Conservation (phyloP, 805 yeast species). For the Candida nanaspora region DNA sequence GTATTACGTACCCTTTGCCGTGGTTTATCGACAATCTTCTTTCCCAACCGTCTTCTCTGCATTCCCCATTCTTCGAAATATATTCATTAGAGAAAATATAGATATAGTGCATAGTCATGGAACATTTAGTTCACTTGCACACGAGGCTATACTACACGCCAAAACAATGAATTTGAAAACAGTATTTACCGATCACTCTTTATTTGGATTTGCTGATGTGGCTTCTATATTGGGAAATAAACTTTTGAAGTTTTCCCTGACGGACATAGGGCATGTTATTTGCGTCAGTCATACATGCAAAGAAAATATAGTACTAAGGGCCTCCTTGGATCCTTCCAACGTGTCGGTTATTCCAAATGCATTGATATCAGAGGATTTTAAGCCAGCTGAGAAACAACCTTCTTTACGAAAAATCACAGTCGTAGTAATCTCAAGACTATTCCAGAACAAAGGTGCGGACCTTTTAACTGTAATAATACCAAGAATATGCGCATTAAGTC, state of each 20-base stretch:
- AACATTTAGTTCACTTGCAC: slow-evolving; percentile 76
- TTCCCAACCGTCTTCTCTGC: slow-evolving; percentile 86
- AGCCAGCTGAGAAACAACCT: slow-evolving; percentile 33
- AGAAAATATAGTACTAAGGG: slow-evolving; percentile 88
- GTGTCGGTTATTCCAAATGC: slow-evolving; percentile 97
- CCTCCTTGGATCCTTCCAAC: slow-evolving; percentile 65
- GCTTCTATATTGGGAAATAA: slow-evolving; percentile 84
- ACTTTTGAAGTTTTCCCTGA: slow-evolving; percentile 70
- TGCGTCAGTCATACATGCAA: slow-evolving; percentile 96
- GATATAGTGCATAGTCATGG: slow-evolving; percentile 96
- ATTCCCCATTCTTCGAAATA: slow-evolving; percentile 80
- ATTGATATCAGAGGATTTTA: slow-evolving; percentile 75
- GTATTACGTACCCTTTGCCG: slow-evolving; percentile 79
- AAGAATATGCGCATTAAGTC: slow-evolving; percentile 55
- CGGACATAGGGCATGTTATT: slow-evolving; percentile 88
- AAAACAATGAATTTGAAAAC: slow-evolving; percentile 88
- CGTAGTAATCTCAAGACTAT: slow-evolving; percentile 84
- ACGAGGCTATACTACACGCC: slow-evolving; percentile 88
- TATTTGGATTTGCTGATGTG: slow-evolving; percentile 88
- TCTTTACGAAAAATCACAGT: slow-evolving; percentile 53
- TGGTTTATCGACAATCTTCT: slow-evolving; percentile 75
- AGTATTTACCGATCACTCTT: slow-evolving; percentile 91
- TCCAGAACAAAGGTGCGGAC: slow-evolving; percentile 96
- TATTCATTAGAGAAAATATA: slow-evolving; percentile 76
- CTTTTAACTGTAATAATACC: slow-evolving; percentile 81